Evolutionary conservation across 805 yeast species (phyloP).

Genomic region (Scheffersomyces coipomensis): DNA sequence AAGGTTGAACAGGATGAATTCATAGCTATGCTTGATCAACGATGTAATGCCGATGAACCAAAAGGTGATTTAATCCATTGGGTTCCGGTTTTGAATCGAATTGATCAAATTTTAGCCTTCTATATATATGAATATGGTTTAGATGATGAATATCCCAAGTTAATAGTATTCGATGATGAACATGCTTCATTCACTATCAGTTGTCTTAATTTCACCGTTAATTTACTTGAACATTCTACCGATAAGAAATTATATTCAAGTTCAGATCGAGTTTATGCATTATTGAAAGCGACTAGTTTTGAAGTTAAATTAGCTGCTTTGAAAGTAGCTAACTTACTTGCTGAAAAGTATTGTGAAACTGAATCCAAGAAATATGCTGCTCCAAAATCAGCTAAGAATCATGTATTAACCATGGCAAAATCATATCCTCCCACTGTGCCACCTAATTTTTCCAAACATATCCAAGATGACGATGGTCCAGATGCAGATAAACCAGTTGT

Average conservation of each 20-base stretch:
- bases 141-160: constrained; percentile 43
- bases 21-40: constrained; percentile 32
- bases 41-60: constrained; percentile 58
- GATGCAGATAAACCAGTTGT: constrained; percentile 18
- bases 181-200: constrained; percentile 52
- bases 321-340: constrained; percentile 57
- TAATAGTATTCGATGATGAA: constrained; percentile 39
- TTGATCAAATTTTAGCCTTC: constrained; percentile 64
- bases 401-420: constrained; percentile 53
- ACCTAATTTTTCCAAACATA: constrained; percentile 28
- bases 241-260: constrained; percentile 70
- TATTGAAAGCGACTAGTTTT: constrained; percentile 60
- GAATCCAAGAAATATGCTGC: constrained; percentile 41
- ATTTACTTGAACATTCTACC: constrained; percentile 66
- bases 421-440: constrained; percentile 51
- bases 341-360: constrained; percentile 57
- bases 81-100: constrained; percentile 71
- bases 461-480: constrained; percentile 7
- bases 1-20: constrained; percentile 39
- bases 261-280: constrained; percentile 53
- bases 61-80: constrained; percentile 72
- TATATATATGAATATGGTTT: constrained; percentile 54
- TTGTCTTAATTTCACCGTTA: constrained; percentile 59
- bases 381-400: constrained; percentile 42
- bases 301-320: constrained; percentile 59